These are phyloP conservation scores for Penicillium fimorum DNA, from an alignment of 495 filamentous ascomycete species.

Conservation along the genomic window DNA sequence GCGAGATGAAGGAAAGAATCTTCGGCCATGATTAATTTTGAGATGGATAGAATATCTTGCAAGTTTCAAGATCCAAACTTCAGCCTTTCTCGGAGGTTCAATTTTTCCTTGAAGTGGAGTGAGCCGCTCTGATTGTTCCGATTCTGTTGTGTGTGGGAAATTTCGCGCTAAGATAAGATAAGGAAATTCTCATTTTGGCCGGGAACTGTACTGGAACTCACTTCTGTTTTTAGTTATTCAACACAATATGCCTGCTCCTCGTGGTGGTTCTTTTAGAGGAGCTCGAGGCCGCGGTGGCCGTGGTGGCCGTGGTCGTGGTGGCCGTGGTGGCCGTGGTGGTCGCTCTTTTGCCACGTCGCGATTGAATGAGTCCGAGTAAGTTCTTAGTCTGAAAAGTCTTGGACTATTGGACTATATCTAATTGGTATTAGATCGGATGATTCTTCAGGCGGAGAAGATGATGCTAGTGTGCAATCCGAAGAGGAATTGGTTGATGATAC, in stretches of 20 bases:
- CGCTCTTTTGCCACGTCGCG: conserved; percentile 42
- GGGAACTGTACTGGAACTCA: conserved; percentile 4
- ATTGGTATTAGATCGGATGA: conserved; percentile 33
- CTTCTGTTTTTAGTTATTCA: neutral
- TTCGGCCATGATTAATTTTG: conserved; percentile 69
- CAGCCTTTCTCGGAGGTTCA: conserved; percentile 30
- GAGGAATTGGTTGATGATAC: conserved; percentile 29
- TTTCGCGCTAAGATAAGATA: conserved; percentile 59
- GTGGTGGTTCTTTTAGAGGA: conserved; percentile 32
- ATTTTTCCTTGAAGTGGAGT: conserved; percentile 35
- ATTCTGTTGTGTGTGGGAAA: conserved; percentile 49
- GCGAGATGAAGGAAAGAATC: conserved; percentile 92
- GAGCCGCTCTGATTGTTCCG: conserved; percentile 33
- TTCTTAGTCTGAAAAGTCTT: neutral
- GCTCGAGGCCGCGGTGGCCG: conserved; percentile 22
- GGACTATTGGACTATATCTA: conserved; percentile 11
- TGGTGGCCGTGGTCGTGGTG: conserved; percentile 19
- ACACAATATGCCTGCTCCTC: conserved; percentile 24
- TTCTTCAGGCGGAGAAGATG: conserved; percentile 32
- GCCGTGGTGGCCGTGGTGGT: conserved; percentile 32
- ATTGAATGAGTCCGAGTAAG: conserved; percentile 44
- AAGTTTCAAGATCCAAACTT: conserved; percentile 21
- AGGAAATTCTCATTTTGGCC: conserved; percentile 22
- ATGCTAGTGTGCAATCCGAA: conserved; percentile 17
- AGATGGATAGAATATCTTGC: conserved; percentile 11